Percentiles rank a stretch among this genome's conserved stretches.
Evolutionary conservation across 768 basidiomycete genomes (phyloP).

Genomic region (Suillus clintonianus): DNA sequence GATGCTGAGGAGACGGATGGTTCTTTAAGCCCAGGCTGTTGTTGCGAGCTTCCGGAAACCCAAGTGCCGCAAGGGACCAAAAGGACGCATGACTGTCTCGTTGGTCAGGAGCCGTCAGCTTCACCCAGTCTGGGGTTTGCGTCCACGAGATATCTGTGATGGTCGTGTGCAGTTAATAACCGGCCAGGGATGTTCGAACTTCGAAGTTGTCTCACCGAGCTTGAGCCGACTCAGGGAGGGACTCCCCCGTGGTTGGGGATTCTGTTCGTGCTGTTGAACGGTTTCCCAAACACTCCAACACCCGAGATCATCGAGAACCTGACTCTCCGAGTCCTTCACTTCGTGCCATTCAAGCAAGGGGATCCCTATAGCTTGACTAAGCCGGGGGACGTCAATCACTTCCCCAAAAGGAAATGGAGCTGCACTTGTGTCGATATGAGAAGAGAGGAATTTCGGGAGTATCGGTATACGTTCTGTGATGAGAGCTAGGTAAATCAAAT

Average conservation of each 20-base stretch:
- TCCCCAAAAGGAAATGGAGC: slow-evolving; percentile 56
- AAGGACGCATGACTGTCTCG: slow-evolving; percentile 21
- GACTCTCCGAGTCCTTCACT: slow-evolving; percentile 50
- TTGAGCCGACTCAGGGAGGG: neutral
- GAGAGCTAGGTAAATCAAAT: slow-evolving; percentile 59
- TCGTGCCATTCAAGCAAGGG: slow-evolving; percentile 66
- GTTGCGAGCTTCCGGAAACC: slow-evolving; percentile 19
- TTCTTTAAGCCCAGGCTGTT: slow-evolving; percentile 6
- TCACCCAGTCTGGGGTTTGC: slow-evolving; percentile 22
- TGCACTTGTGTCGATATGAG: slow-evolving; percentile 50
- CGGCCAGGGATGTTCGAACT: neutral
- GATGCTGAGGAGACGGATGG: slow-evolving; percentile 17
- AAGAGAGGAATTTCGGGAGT: slow-evolving; percentile 57
- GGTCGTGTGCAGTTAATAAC: slow-evolving; percentile 44
- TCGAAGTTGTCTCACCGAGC: slow-evolving; percentile 5
- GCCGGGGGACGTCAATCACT: slow-evolving; percentile 59
- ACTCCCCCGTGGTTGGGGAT: slow-evolving; percentile 15
- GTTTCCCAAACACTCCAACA: slow-evolving; percentile 24
- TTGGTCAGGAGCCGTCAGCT: slow-evolving; percentile 14
- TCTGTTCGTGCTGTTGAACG: slow-evolving; percentile 12
- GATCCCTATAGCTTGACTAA: slow-evolving; percentile 43
- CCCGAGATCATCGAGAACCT: slow-evolving; percentile 28
- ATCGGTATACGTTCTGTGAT: slow-evolving; percentile 62
- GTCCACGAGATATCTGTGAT: slow-evolving; percentile 35
- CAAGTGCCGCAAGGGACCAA: slow-evolving; percentile 25